Base-by-base conservation (phyloP, 352 stramenopile species). In the Salisapilia sapeloensis region DNA sequence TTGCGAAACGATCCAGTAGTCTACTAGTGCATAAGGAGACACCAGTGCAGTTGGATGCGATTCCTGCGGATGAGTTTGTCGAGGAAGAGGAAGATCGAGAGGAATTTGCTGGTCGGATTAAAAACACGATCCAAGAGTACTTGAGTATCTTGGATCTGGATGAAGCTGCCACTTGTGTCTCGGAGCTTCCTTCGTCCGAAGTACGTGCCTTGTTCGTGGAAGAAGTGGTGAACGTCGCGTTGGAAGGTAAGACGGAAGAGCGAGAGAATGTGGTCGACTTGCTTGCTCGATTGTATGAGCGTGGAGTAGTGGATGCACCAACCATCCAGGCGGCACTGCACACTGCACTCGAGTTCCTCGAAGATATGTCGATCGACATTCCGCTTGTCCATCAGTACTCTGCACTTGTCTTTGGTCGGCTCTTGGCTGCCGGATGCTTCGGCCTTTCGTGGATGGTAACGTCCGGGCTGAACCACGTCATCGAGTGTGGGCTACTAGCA, bases 101-200 rank as follows among this genome's bases (percentile, higher is more conserved):
- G 8, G 47, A 58, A 9, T 16, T 19, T 7, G 13, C 24, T 8
- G 32, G 40, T 11, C 69, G 71, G 15, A 86, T 91, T 46, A 91
- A 91, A 47, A 86, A 50, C 35, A 89, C 84, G 27, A 80, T 91
- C 24, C 56, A 89, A 32, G 76, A 91, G 38, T 91, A 75, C 33
- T 44, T 65, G 17, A 82, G 64, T n/a, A 80, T 87, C 17, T 20
- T 69, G 22, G 76, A 91, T 28, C 39, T 86, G 24, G 56, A 85
- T 33, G 76, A 91, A 57, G 75, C 72, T 10, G 50, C 49, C 7
- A 44, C 59, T 0, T 91, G 76, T 20, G 60, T 91, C 6, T 56
- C 59, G 11, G 76, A 91, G 31, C 49, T 91, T 5, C 54, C 76
- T 4, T 35, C 44, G 12, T 50, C 56, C 6, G 48, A 60, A 1